Conservation (phyloP, 345 rosid species). For the Laguncularia racemosa region DNA sequence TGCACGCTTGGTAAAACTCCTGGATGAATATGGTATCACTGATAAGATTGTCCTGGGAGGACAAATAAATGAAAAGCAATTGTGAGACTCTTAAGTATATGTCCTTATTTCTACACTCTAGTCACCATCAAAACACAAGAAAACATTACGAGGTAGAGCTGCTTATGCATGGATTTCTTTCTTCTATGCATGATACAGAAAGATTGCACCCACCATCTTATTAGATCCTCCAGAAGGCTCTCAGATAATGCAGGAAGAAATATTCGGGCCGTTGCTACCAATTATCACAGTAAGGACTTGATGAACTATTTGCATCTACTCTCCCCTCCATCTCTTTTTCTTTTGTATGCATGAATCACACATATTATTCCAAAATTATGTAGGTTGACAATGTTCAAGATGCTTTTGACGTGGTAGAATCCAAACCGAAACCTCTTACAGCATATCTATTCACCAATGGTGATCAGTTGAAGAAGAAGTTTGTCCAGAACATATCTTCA, state of each 20-base stretch:
- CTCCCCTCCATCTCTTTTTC: not conserved
- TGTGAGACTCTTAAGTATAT: conserved; percentile 20
- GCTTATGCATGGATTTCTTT: not conserved
- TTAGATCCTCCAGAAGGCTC: conserved; percentile 41
- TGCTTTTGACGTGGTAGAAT: conserved; percentile 28
- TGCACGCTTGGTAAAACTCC: conserved; percentile 26
- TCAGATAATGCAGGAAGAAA: conserved; percentile 47
- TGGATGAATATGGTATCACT: conserved; percentile 32
- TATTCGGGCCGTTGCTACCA: conserved; percentile 53
- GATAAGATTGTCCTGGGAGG: conserved; percentile 40
- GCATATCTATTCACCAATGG: conserved; percentile 69
- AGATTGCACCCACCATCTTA: conserved; percentile 40
- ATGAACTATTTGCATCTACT: not conserved
- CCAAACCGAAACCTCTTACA: conserved; percentile 44
- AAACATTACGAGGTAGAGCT: too few species aligned
- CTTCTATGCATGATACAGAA: conserved; percentile 17
- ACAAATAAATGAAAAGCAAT: conserved; percentile 23
- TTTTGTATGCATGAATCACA: not conserved
- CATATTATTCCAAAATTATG: not conserved
- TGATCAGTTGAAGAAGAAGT: conserved; percentile 42
- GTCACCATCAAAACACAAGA: too few species aligned
- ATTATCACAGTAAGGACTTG: conserved; percentile 31
- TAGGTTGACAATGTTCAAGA: conserved; percentile 33
- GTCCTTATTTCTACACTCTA: too few species aligned
- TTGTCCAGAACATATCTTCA: conserved; percentile 43